Base-by-base conservation (phyloP, 176 grass and related monocot genomes). In the Oryza meridionalis region DNA sequence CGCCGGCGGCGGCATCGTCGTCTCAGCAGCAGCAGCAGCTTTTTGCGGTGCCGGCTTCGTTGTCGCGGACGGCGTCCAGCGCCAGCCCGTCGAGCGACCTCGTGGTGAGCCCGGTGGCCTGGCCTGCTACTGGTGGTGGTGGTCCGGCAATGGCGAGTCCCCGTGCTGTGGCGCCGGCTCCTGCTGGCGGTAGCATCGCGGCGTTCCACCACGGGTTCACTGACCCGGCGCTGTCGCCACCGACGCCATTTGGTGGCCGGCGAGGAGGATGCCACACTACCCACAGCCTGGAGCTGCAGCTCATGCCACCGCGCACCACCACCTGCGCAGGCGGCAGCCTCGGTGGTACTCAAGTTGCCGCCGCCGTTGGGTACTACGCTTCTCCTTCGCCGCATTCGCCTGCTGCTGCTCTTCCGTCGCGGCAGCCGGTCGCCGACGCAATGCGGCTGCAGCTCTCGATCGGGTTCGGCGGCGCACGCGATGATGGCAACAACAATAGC, bases 361-460 rank as follows among this genome's bases (percentile, higher is more conserved):
- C 22, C 22, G 16, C 16, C 26, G 65, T 33, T 9, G 38, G 29
- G 43, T 77, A 42, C 31, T 40, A 2, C 74, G 15, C 11, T 2
- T 53, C 11, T 1, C 43, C 17, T 3, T 72, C 75, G 22, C 87
- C 27, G 14, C 77, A 26, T 42, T 78, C 86, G 2, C 66, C 69
- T 11, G 37, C 37, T 38, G 17, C 67, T 38, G 17, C 67, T 8
- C 21, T 16, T 0, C 4, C 24, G n/a, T 21, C 65, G 29, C 65
- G 65, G 7, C 51, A 19, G 14, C 29, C 10, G 64, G 84, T 24
- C 42, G 58, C 46, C 71, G 73, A 89, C 16, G 40, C 64, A 6
- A 84, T 81, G 66, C 86, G 71, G 35, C 65, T 97, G 83, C 87
- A 90, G 75, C 90, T 97, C 22, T 94, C 89, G 44, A 90, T 94